A percentile compares a stretch with the other conserved stretches of the same genome.
Evolutionary conservation across 768 basidiomycete genomes (phyloP).

Genomic region (Suillus placidus): DNA sequence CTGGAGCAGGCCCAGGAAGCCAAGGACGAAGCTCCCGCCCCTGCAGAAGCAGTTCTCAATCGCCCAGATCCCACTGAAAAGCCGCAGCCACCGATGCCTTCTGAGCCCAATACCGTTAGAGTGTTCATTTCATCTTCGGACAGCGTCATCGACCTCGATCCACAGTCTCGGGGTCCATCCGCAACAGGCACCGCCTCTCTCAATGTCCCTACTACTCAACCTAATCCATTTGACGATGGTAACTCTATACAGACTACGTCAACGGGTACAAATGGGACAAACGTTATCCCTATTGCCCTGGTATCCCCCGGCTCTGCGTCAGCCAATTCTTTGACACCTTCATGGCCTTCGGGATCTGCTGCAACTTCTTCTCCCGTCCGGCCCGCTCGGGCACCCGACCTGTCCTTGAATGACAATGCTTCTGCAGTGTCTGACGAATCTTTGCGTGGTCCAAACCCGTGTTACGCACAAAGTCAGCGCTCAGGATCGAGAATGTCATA

Average conservation of each 20-base stretch:
- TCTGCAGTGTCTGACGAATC: constrained; percentile 61
- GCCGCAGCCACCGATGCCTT: constrained; percentile 32
- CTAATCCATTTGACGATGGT: constrained; percentile 76
- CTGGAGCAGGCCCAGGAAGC: constrained; percentile 38
- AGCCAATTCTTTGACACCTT: constrained; percentile 30
- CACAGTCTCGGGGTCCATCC: constrained; percentile 44
- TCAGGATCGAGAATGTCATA: constrained; percentile 69
- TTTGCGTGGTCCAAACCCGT: constrained; percentile 38
- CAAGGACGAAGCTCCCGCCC: constrained; percentile 66
- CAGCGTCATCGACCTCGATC: constrained; percentile 63
- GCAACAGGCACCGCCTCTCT: constrained; percentile 3
- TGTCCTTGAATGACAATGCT: constrained; percentile 65
- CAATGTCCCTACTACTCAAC: constrained; percentile 26
- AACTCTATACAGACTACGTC: constrained; percentile 79
- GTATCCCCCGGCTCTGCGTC: constrained; percentile 58
- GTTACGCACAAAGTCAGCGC: constrained; percentile 49
- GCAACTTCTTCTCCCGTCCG: constrained; percentile 48
- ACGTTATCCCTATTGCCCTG: constrained; percentile 86
- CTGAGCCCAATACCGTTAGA: constrained; percentile 46
- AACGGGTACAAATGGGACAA: constrained; percentile 76
- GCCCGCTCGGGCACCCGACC: constrained; percentile 60
- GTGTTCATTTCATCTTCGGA: constrained; percentile 51
- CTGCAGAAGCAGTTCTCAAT: constrained; percentile 77
- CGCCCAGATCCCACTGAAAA: constrained; percentile 84
- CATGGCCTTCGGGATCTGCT: constrained; percentile 33